Base-by-base conservation (phyloP, 179 eudicot species). In the Corrigiola litoralis region DNA sequence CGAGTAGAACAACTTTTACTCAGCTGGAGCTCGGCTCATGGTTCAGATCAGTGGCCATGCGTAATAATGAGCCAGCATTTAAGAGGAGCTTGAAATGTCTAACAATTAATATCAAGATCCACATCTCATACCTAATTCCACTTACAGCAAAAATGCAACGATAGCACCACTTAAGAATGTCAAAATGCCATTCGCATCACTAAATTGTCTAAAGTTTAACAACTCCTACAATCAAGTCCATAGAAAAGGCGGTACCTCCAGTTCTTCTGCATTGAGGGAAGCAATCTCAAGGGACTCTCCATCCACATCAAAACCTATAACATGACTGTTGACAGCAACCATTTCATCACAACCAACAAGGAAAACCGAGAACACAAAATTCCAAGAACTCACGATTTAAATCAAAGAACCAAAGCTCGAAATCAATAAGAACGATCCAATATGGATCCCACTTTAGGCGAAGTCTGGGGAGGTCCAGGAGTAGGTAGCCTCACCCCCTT, bases 261-360 rank as follows among this genome's bases (percentile, higher is more conserved):
- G 79, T 17, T 90, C 97, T 54, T 87, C 97, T 4, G 95, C 92
- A 82, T 92, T 92, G 37, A 29, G 20, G 8, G 73, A 70, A 24
- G 98, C 98, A 67, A 87, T 85, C 71, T 84, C 90, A 71, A 92
- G 80, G 40, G 98, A 88, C 25, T 87, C 89, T 6, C 84, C 42
- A 69, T 92, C 96, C 64, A 92, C 74, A 77, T 92, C 98, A 5
- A 92, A 45, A 51, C 98, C 92, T 65, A 83, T 46, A 28, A 92
- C 97, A 77, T 86, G 84, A 58, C 96, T 89, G 79, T 58, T 53
- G 34, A 73, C 52, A 78, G 17, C 59, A 73, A 74, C 53, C 69
- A 71, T 21, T 51, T 20, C 62, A 53, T 7, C 40, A 16, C 45
- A 69, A 50, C 4, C 44, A 53, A 23, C n/a, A 41, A 31, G 18